Percentiles rank a stretch among this genome's conserved stretches.
Evolutionary conservation across 2,329 filamentous ascomycete species (phyloP).

Genomic region (Aspergillus aculeatinus): DNA sequence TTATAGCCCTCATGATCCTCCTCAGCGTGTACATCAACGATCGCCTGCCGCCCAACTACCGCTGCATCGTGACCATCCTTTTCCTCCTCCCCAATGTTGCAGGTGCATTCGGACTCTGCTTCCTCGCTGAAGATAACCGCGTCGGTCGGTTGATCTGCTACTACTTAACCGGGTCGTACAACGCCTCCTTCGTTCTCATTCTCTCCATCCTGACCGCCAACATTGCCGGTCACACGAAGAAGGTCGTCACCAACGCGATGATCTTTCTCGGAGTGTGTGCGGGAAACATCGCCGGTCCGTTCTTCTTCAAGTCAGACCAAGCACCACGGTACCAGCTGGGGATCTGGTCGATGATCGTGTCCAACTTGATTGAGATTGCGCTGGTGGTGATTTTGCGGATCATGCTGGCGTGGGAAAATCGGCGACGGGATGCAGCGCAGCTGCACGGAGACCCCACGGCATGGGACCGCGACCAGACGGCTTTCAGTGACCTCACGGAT

Average conservation of each 20-base stretch:
- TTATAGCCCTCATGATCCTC: conserved; percentile 28
- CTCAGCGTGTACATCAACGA: conserved; percentile 21
- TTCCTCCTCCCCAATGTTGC: conserved; percentile 26
- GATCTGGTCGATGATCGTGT: conserved; percentile 24
- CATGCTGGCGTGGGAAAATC: conserved; percentile 5
- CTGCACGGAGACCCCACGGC: conserved; percentile 10
- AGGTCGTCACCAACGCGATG: conserved; percentile 30
- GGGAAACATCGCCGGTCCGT: conserved; percentile 29
- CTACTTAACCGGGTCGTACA: conserved; percentile 30
- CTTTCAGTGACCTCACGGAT: conserved; percentile 52
- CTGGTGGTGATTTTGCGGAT: not conserved
- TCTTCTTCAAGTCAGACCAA: conserved; percentile 29
- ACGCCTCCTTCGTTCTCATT: conserved; percentile 30
- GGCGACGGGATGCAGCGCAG: not conserved
- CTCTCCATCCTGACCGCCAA: conserved; percentile 32
- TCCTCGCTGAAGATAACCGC: conserved; percentile 13
- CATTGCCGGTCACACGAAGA: conserved; percentile 34
- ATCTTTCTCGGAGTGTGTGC: conserved; percentile 28
- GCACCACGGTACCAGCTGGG: conserved; percentile 26
- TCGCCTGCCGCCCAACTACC: conserved; percentile 22
- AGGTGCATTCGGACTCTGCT: conserved; percentile 21
- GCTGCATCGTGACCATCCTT: conserved; percentile 19
- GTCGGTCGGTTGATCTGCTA: conserved; percentile 26
- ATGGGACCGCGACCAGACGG: conserved; percentile 39
- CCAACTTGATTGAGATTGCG: conserved; percentile 2